phyloP scores from a whole-genome alignment of 371 early-diverging fungal genomes.

The Smittium culicis region DNA sequence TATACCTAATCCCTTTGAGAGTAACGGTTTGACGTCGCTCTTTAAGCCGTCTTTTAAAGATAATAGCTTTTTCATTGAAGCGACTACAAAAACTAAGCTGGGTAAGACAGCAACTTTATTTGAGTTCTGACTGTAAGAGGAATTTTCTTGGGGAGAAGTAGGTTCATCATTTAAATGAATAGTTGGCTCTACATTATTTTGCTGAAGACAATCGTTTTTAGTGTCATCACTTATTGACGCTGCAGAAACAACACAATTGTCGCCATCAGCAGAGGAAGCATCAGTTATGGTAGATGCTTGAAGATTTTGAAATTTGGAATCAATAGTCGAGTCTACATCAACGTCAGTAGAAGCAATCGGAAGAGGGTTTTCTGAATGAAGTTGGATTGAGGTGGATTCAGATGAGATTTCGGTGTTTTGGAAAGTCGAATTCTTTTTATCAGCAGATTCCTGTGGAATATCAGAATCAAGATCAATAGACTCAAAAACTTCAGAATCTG shows the following conservation, averaged over 20 bases:
- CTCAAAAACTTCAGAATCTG: neutral
- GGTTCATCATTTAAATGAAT: neutral
- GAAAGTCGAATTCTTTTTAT: neutral
- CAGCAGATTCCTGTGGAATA: neutral
- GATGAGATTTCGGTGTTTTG: neutral
- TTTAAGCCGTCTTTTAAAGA: slow-evolving; percentile 34
- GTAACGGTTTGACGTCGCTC: slow-evolving; percentile 21
- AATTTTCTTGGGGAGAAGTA: neutral
- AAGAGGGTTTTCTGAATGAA: neutral
- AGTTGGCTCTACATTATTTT: too few species aligned
- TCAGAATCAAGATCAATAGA: neutral
- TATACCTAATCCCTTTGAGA: slow-evolving; percentile 34
- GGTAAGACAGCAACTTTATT: slow-evolving; percentile 14
- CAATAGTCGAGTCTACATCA: neutral
- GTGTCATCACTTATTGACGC: too few species aligned
- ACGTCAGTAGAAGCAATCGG: neutral
- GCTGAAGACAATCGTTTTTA: too few species aligned
- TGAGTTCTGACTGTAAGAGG: neutral
- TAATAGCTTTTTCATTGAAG: slow-evolving; percentile 46
- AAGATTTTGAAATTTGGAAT: neutral
- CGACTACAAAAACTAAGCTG: slow-evolving; percentile 43
- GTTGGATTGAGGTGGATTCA: neutral
- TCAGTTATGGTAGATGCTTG: neutral
- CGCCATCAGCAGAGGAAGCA: neutral
- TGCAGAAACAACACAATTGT: neutral